These are phyloP conservation scores for Lycium ferocissimum DNA, from an alignment of 257 asterid genomes.

Conservation along the genomic window DNA sequence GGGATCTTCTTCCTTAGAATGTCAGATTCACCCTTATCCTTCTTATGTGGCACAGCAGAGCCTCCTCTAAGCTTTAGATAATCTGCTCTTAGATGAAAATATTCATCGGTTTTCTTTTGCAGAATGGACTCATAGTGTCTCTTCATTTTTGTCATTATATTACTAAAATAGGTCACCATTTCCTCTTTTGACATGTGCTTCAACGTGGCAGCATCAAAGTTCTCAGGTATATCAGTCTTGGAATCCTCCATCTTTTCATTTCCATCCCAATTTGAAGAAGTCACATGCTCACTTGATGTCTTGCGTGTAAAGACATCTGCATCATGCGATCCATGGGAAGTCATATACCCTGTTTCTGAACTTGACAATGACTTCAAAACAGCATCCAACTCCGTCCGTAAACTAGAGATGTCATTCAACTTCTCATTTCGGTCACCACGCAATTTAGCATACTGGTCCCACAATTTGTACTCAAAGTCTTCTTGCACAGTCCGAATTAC, in stretches of 20 bases:
- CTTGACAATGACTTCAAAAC: slow-evolving; percentile 62
- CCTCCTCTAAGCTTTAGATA: slow-evolving; percentile 60
- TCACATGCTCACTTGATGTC: slow-evolving; percentile 48
- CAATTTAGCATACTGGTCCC: slow-evolving; percentile 52
- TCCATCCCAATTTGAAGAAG: slow-evolving; percentile 51
- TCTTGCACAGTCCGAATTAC: slow-evolving; percentile 47
- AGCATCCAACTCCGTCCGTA: slow-evolving; percentile 65
- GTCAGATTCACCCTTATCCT: slow-evolving; percentile 69
- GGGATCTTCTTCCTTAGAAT: slow-evolving; percentile 68
- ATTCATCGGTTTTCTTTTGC: slow-evolving; percentile 68
- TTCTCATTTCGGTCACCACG: slow-evolving; percentile 60
- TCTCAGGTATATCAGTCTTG: slow-evolving; percentile 58
- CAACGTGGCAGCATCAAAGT: slow-evolving; percentile 59
- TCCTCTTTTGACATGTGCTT: slow-evolving; percentile 62
- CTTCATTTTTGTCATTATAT: slow-evolving; percentile 61
- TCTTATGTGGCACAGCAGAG: slow-evolving; percentile 53
- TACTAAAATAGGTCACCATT: slow-evolving; percentile 66
- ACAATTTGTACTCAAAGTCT: slow-evolving; percentile 55
- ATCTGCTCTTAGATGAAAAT: slow-evolving; percentile 68
- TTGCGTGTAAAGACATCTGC: slow-evolving; percentile 57
- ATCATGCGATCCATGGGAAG: slow-evolving; percentile 69
- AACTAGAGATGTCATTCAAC: slow-evolving; percentile 60
- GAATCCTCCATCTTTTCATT: slow-evolving; percentile 61
- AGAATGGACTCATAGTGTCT: slow-evolving; percentile 82
- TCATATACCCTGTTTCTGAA: slow-evolving; percentile 54